phyloP scores from a whole-genome alignment of 2,329 filamentous ascomycete species.

The Aureobasidium sp. region DNA sequence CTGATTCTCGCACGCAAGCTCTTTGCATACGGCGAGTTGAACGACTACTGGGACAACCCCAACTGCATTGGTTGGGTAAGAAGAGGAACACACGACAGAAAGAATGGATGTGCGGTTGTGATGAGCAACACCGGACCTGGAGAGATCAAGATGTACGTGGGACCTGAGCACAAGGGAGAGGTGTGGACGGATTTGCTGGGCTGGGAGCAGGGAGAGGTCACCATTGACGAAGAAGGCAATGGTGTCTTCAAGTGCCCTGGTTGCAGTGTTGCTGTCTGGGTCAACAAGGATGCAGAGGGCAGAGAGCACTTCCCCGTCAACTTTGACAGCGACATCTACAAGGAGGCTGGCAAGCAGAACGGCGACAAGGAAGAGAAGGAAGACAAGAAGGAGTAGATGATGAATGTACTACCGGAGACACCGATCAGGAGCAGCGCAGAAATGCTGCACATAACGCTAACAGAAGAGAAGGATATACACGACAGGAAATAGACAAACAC shows the following conservation, averaged over 20 bases:
- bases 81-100: constrained; percentile 40
- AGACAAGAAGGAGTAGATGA: not conserved
- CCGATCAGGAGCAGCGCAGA: not conserved
- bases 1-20: constrained; percentile 53
- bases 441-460: not conserved
- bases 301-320: constrained; percentile 36
- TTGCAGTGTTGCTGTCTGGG: constrained; percentile 54
- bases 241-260: constrained; percentile 47
- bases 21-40: constrained; percentile 56
- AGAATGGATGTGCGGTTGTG: constrained; percentile 45
- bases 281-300: constrained; percentile 46
- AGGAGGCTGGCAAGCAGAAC: constrained; percentile 7
- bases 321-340: constrained; percentile 19
- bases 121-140: constrained; percentile 22
- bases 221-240: constrained; percentile 51
- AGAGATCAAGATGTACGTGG: constrained; percentile 54
- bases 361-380: not conserved
- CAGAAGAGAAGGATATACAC: not conserved
- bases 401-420: not conserved
- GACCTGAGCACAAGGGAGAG: constrained; percentile 41
- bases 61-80: constrained; percentile 55
- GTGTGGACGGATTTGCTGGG: constrained; percentile 56
- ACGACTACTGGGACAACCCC: constrained; percentile 52
- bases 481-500: not conserved
- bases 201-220: constrained; percentile 46